These are phyloP conservation scores for Coemansia sp. DNA, from an alignment of 192 early-diverging fungal genomes.

Conservation along the genomic window DNA sequence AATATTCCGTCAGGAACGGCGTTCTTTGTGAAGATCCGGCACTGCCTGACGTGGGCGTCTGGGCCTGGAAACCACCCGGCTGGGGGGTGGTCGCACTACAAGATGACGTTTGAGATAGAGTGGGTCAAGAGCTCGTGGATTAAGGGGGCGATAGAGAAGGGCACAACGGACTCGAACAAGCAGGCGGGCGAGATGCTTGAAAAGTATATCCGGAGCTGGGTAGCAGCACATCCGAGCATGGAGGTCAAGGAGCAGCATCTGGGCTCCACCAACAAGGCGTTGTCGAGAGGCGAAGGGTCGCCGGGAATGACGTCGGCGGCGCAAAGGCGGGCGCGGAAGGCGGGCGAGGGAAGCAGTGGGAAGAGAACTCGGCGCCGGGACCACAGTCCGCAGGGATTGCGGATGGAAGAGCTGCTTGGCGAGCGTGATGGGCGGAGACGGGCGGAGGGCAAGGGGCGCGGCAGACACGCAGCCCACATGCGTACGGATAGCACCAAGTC, in stretches of 20 bases:
- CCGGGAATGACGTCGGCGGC: neutral
- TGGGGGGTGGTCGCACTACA: constrained; percentile 49
- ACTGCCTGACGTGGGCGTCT: constrained; percentile 49
- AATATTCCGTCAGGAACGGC: constrained; percentile 54
- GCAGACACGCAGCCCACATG: neutral
- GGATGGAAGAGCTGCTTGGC: constrained; percentile 50
- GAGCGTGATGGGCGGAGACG: neutral
- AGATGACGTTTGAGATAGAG: constrained; percentile 54
- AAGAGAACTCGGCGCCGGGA: constrained; percentile 16
- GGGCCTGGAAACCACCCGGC: constrained; percentile 36
- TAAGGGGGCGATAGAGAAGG: constrained; percentile 53
- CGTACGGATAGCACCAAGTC: neutral
- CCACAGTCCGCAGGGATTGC: constrained; percentile 42
- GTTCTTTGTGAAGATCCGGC: constrained; percentile 54
- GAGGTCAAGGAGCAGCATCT: constrained; percentile 35
- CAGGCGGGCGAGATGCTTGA: constrained; percentile 46
- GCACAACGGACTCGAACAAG: constrained; percentile 54
- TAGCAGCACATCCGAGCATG: constrained; percentile 36
- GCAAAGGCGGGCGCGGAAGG: constrained; percentile 17
- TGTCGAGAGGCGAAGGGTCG: neutral
- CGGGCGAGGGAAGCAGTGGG: constrained; percentile 4
- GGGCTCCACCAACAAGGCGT: constrained; percentile 6
- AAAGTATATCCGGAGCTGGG: constrained; percentile 50
- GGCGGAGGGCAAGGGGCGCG: neutral
- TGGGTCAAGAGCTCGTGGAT: constrained; percentile 58